Conservation (phyloP, 306 rosid species). For the Rosa rugosa region DNA sequence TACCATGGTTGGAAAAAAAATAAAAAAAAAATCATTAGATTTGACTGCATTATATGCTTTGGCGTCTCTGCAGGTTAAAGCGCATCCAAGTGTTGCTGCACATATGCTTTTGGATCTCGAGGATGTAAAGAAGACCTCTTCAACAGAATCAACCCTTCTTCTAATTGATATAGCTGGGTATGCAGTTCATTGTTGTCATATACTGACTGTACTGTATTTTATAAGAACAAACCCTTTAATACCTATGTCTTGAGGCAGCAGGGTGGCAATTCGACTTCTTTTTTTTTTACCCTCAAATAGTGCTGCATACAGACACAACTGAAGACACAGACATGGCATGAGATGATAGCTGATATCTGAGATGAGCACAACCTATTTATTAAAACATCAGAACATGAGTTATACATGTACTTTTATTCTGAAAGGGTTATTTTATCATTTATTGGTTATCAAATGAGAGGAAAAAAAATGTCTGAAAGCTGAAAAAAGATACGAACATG, state of each 20-base stretch:
- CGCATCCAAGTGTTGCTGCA: constrained; percentile 88
- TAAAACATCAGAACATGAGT: no score
- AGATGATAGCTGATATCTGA: not conserved
- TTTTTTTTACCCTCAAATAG: not conserved
- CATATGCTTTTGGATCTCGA: constrained; percentile 81
- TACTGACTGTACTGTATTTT: constrained; percentile 9
- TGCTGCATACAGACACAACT: not conserved
- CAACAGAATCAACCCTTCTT: constrained; percentile 87
- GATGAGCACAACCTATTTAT: not conserved
- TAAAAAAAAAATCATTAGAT: constrained; percentile 4
- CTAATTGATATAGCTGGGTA: constrained; percentile 96
- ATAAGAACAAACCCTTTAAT: not conserved
- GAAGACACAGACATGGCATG: not conserved
- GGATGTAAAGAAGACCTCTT: constrained; percentile 70
- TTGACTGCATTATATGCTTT: constrained; percentile 8
- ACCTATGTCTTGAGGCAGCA: not conserved
- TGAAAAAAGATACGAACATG: not conserved
- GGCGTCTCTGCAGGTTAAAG: constrained; percentile 60
- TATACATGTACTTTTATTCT: not conserved
- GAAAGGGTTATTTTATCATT: not conserved
- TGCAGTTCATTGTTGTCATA: constrained; percentile 29
- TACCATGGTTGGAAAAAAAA: not conserved
- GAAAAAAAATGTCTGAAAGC: not conserved
- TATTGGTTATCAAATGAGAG: not conserved
- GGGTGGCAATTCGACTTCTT: not conserved